Evolutionary conservation across 805 yeast genomes (phyloP).

Genomic region (Yarrowia sp.): DNA sequence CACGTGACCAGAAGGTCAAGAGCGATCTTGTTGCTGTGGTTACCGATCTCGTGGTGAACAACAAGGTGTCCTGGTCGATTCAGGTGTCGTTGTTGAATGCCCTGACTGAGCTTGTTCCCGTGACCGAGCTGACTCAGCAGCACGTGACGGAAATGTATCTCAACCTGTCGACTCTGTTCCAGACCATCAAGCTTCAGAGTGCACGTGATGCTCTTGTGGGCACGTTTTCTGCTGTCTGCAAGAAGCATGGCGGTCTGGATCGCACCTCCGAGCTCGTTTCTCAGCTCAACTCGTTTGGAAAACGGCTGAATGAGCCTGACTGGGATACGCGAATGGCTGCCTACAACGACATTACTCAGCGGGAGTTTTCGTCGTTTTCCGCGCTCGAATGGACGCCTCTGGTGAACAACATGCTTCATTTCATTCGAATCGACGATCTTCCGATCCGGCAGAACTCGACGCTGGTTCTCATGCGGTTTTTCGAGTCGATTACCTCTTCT

Average conservation of each 20-base stretch:
- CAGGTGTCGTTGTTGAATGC: constrained; percentile 65
- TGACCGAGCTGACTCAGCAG: constrained; percentile 43
- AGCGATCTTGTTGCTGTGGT: constrained; percentile 62
- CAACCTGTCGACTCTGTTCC: constrained; percentile 64
- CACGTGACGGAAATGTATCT: constrained; percentile 51
- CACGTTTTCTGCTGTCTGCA: constrained; percentile 67
- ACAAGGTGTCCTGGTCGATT: constrained; percentile 48
- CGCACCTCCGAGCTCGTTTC: constrained; percentile 60
- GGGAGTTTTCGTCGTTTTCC: constrained; percentile 54
- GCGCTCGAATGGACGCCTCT: constrained; percentile 81
- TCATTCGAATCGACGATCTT: constrained; percentile 78
- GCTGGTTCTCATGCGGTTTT: constrained; percentile 64
- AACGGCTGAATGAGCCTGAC: constrained; percentile 75
- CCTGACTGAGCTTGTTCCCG: constrained; percentile 61
- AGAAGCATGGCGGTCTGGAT: constrained; percentile 54
- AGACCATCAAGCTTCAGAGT: constrained; percentile 63
- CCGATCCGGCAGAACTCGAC: constrained; percentile 82
- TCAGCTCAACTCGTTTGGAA: constrained; percentile 71
- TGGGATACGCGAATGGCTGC: constrained; percentile 76
- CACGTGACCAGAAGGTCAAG: constrained; percentile 62
- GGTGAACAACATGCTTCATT: constrained; percentile 69
- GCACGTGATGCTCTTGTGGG: constrained; percentile 67
- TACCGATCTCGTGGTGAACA: constrained; percentile 63
- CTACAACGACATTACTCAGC: constrained; percentile 69
- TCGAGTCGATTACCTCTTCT: constrained; percentile 60